A percentile compares a stretch with the other conserved stretches of the same genome.
Evolutionary conservation across 2,329 filamentous ascomycete genomes (phyloP).

Genomic region (Fusarium begoniae): DNA sequence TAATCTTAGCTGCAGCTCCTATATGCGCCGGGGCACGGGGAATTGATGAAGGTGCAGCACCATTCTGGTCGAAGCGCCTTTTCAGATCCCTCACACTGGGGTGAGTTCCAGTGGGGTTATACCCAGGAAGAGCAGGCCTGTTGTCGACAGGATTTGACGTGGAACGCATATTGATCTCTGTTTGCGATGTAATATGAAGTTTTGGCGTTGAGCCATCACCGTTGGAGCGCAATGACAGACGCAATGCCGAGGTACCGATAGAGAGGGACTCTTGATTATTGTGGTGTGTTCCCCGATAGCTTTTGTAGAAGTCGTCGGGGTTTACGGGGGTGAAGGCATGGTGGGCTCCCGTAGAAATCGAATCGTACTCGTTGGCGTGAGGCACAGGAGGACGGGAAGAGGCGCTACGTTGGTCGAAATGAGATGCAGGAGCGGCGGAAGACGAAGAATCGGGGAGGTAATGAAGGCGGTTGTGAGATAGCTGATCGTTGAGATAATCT

Average conservation of each 20-base stretch:
- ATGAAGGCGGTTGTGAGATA: constrained; percentile 31
- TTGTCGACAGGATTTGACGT: constrained; percentile 65
- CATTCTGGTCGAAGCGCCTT: constrained; percentile 78
- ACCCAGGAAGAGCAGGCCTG: constrained; percentile 46
- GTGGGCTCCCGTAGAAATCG: constrained; percentile 39
- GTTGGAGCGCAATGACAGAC: constrained; percentile 58
- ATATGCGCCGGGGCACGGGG: constrained; percentile 49
- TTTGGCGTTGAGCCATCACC: constrained; percentile 61
- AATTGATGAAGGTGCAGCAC: constrained; percentile 44
- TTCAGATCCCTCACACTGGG: constrained; percentile 84
- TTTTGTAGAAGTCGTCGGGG: constrained; percentile 66
- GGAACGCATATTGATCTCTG: constrained; percentile 58
- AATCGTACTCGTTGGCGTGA: constrained; percentile 36
- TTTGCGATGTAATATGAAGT: constrained; percentile 54
- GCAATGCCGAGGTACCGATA: constrained; percentile 54
- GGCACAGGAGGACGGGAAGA: constrained; percentile 38
- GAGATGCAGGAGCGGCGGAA: constrained; percentile 27
- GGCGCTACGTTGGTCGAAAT: constrained; percentile 29
- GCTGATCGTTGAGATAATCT: constrained; percentile 39
- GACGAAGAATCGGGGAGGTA: constrained; percentile 31
- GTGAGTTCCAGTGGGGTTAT: constrained; percentile 53
- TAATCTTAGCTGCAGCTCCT: constrained; percentile 46
- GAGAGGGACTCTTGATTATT: constrained; percentile 47
- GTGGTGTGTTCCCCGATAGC: constrained; percentile 54
- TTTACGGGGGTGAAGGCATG: constrained; percentile 56